Evolutionary conservation across 169 alveolate genomes (phyloP).

Genomic region (Plasmodium inui): DNA sequence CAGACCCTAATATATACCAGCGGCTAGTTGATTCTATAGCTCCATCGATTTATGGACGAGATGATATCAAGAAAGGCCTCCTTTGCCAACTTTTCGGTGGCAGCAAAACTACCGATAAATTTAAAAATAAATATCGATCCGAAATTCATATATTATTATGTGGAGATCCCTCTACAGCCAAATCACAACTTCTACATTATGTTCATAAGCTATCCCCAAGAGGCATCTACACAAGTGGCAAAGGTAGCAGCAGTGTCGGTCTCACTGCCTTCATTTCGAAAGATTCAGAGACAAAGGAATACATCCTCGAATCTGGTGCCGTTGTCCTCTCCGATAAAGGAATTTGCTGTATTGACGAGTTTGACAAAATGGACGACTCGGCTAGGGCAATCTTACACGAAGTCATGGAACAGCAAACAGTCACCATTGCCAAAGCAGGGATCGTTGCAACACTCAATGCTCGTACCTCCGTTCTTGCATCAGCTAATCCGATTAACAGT

Average conservation of each 20-base stretch:
- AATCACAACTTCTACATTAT: constrained; percentile 97
- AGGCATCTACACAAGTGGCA: constrained; percentile 98
- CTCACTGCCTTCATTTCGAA: constrained; percentile 98
- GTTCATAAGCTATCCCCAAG: constrained; percentile 96
- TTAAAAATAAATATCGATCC: constrained; percentile 88
- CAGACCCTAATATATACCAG: constrained; percentile 93
- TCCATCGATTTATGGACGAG: constrained; percentile 97
- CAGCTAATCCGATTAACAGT: constrained; percentile 97
- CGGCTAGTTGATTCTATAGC: constrained; percentile 95
- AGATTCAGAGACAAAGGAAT: constrained; percentile 97
- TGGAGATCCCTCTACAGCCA: constrained; percentile 99
- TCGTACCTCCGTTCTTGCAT: constrained; percentile 98
- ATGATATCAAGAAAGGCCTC: constrained; percentile 95
- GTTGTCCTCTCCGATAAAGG: constrained; percentile 98
- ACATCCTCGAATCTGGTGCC: constrained; percentile 98
- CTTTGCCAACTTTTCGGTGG: constrained; percentile 99
- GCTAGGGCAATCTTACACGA: constrained; percentile 98
- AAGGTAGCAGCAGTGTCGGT: constrained; percentile 97
- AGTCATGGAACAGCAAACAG: constrained; percentile 99
- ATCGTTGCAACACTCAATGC: constrained; percentile 94
- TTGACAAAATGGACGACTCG: constrained; percentile 99
- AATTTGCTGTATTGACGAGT: constrained; percentile 99
- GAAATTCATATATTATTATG: constrained; percentile 97
- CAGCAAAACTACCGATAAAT: constrained; percentile 84
- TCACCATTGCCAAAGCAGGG: constrained; percentile 99